phyloP scores from a whole-genome alignment of 306 rosid species.

The Pyrus pyrifolia region DNA sequence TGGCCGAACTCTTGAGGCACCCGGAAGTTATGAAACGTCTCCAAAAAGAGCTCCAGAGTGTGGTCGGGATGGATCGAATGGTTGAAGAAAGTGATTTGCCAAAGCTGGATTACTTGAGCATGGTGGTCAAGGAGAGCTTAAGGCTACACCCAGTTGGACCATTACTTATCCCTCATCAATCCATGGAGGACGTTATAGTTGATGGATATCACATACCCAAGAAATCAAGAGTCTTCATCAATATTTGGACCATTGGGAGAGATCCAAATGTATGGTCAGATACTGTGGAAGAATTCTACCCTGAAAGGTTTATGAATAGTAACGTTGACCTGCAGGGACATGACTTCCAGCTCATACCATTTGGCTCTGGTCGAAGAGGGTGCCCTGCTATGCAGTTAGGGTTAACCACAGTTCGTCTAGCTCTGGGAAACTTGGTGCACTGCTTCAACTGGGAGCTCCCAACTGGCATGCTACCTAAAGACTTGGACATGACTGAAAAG shows the following conservation, averaged over 20 bases:
- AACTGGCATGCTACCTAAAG: background rate
- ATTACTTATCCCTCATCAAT: conserved; percentile 1
- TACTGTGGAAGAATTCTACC: background rate
- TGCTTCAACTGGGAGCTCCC: background rate
- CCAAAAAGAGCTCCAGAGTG: conserved; percentile 30
- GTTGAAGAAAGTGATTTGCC: conserved; percentile 33
- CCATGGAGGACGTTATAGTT: conserved; percentile 4
- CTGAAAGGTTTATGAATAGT: background rate
- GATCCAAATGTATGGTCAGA: conserved; percentile 1
- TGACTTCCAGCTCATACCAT: background rate
- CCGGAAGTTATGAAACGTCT: conserved; percentile 24
- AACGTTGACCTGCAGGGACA: background rate
- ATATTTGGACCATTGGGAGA: conserved; percentile 31
- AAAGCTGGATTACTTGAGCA: conserved; percentile 20
- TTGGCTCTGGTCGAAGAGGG: background rate
- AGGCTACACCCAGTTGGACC: conserved; percentile 31
- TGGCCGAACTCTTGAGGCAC: no score
- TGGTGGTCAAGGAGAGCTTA: conserved; percentile 36
- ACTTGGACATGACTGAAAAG: background rate
- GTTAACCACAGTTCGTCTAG: background rate
- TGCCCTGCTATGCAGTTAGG: background rate
- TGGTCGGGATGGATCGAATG: conserved; percentile 22
- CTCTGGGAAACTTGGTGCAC: background rate
- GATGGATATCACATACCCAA: conserved; percentile 14
- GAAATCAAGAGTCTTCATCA: conserved; percentile 6